Evolutionary conservation across 2,329 filamentous ascomycete species (phyloP).

Genomic region (Epichloe glyceriae): DNA sequence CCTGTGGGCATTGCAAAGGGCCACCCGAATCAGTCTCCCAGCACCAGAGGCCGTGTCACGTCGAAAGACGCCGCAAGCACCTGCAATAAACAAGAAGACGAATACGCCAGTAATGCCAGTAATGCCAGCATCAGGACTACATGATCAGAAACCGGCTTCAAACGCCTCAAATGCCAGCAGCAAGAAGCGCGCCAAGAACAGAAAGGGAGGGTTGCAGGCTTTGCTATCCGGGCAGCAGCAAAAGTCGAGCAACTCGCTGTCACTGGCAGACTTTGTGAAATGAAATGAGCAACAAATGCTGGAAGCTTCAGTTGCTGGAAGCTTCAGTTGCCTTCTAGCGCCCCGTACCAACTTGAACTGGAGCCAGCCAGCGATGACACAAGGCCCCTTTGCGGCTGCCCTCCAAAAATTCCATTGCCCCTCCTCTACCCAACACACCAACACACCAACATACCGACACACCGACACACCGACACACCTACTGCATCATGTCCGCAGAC

Average conservation of each 20-base stretch:
- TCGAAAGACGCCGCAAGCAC: conserved; percentile 9
- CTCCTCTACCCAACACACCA: not conserved
- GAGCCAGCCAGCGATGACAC: too few relatives aligned
- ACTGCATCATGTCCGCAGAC: conserved; percentile 27
- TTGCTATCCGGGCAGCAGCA: conserved; percentile 41
- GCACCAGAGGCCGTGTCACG: conserved; percentile 21
- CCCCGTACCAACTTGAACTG: too few relatives aligned
- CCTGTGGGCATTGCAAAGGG: conserved; percentile 32
- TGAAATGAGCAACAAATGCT: not conserved
- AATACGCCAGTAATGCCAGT: not conserved
- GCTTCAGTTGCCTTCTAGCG: conserved; percentile 1
- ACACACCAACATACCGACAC: not conserved
- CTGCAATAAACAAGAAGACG: conserved; percentile 8
- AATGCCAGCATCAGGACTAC: not conserved
- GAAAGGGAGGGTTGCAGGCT: conserved; percentile 54
- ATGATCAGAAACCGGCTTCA: conserved; percentile 18
- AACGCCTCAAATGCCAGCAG: conserved; percentile 37
- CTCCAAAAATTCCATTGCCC: not conserved
- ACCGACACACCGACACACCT: not conserved
- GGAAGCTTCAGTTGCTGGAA: not conserved
- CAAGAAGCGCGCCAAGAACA: conserved; percentile 51
- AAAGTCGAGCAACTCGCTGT: conserved; percentile 30
- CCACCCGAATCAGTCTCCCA: conserved; percentile 29
- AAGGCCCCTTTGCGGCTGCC: not conserved
- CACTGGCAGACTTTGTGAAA: conserved; percentile 44